Base-by-base conservation (phyloP, 306 rosid genomes). In the Trifolium fragiferum region DNA sequence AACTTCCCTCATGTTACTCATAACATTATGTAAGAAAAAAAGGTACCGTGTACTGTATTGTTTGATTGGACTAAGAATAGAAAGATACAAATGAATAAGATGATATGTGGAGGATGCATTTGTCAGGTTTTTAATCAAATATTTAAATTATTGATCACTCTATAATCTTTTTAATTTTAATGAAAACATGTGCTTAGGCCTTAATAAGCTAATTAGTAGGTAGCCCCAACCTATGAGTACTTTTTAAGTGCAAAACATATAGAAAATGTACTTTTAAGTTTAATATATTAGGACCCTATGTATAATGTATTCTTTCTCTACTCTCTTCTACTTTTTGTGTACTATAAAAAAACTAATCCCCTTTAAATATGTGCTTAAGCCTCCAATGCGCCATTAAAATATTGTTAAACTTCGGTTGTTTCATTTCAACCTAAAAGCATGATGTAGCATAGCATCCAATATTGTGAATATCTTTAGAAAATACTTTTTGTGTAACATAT, bases 351-450 rank as follows among this genome's bases (percentile, higher is more conserved):
- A 37, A 62, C 23, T 65, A 71, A 78, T 62, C 70, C 73, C 69
- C 77, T 83, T 81, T 75, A 44, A 75, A 75, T 81, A 78, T 49
- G 87, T 69, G 85, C 78, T 60, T 78, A 75, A 80, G 67, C 76
- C 60, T 55, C 47, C 32, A 43, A 60, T 53, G 68, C 66, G 46
- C 54, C 57, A 30, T 32, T 78, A 75, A 67, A 43, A 47, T 78
- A 71, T 75, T 50, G 14, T 43, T 75, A 57, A 71, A 61, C 54
- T 35, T 70, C 7, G 74, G 25, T 53, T 84, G 40, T 33, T 72
- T 67, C 79, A 79, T 33, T 71, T 78, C 79, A 76, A 50, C 73
- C 73, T 4, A 16, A 79, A 69, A 70, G 73, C 64, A 79, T 25
- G 75, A 79, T 66, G 43, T 58, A 75, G 73, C 63, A 50, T 58